Conservation (phyloP, 768 basidiomycete genomes). For the Tylopilus cervinicoccineus region DNA sequence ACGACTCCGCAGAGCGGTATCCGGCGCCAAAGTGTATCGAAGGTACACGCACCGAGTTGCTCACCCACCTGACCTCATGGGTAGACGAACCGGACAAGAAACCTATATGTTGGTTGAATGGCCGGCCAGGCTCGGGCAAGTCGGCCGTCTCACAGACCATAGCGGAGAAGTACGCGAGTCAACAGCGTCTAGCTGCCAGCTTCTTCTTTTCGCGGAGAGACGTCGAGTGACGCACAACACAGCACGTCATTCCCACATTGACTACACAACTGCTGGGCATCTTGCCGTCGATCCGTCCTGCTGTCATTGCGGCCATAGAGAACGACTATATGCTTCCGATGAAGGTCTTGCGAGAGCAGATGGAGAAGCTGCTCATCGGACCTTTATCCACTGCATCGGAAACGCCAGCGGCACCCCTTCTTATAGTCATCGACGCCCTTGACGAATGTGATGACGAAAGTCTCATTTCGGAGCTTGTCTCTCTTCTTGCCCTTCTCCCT, state of each 20-base stretch:
- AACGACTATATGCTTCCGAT: slow-evolving; percentile 22
- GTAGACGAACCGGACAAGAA: slow-evolving; percentile 6
- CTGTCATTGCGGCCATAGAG: slow-evolving; percentile 23
- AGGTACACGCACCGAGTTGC: slow-evolving; percentile 20
- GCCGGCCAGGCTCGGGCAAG: slow-evolving; percentile 25
- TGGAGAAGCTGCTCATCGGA: slow-evolving; percentile 23
- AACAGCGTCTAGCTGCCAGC: slow-evolving; percentile 27
- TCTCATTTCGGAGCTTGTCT: slow-evolving; percentile 24
- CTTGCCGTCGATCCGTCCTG: slow-evolving; percentile 20
- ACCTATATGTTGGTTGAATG: slow-evolving; percentile 24
- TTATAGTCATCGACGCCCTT: slow-evolving; percentile 23
- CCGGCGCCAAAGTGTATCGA: slow-evolving; percentile 22
- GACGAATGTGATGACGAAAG: slow-evolving; percentile 26
- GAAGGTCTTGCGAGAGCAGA: slow-evolving; percentile 29
- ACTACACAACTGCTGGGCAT: slow-evolving; percentile 27
- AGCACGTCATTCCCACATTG: slow-evolving; percentile 29
- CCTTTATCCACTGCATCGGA: slow-evolving; percentile 16
- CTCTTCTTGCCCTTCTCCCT: slow-evolving; percentile 20
- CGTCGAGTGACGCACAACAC: slow-evolving; percentile 17
- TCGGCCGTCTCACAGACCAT: slow-evolving; percentile 31
- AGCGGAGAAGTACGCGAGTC: slow-evolving; percentile 19
- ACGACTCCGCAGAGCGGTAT: slow-evolving; percentile 19
- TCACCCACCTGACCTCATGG: slow-evolving; percentile 15
- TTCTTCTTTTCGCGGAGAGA: slow-evolving; percentile 35
- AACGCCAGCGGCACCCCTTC: slow-evolving; percentile 4